Conservation (phyloP, 768 basidiomycete genomes). For the Cystoderma amianthinum region DNA sequence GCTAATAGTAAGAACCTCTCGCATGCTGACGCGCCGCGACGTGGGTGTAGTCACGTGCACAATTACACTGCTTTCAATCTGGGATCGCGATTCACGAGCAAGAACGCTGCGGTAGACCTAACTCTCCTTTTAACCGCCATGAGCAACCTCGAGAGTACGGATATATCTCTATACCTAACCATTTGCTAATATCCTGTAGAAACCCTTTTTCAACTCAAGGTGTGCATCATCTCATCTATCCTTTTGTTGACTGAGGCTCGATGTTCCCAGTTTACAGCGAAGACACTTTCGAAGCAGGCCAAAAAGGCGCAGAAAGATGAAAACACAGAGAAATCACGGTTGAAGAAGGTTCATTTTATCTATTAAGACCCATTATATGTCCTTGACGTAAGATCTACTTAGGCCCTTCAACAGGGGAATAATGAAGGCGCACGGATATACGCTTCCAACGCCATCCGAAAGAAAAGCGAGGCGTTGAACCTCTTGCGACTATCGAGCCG, state of each 20-base stretch:
- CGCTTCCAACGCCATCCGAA: constrained; percentile 95
- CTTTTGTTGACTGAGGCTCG: constrained; percentile 5
- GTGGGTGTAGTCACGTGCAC: too few relatives aligned
- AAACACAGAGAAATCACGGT: constrained; percentile 72
- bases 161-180: neutral
- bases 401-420: constrained; percentile 97
- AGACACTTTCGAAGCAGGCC: constrained; percentile 88
- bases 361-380: neutral
- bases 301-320: constrained; percentile 99
- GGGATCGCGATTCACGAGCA: too few relatives aligned
- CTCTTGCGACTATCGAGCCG: constrained; percentile 84
- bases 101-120: too few relatives aligned
- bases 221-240: constrained; percentile 22
- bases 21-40: too few relatives aligned
- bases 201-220: constrained; percentile 98
- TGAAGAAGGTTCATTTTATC: constrained; percentile 77
- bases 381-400: constrained; percentile 3
- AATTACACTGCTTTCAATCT: too few relatives aligned
- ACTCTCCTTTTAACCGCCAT: constrained; percentile 25
- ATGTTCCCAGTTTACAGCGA: constrained; percentile 89
- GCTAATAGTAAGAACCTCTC: neutral
- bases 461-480: constrained; percentile 94
- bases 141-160: constrained; percentile 89
- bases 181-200: constrained; percentile 47
- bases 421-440: constrained; percentile 97